A percentile compares a stretch with the other conserved stretches of the same genome.
Evolutionary conservation across 768 basidiomycete genomes (phyloP).

Genomic region (Pholiota conissans): DNA sequence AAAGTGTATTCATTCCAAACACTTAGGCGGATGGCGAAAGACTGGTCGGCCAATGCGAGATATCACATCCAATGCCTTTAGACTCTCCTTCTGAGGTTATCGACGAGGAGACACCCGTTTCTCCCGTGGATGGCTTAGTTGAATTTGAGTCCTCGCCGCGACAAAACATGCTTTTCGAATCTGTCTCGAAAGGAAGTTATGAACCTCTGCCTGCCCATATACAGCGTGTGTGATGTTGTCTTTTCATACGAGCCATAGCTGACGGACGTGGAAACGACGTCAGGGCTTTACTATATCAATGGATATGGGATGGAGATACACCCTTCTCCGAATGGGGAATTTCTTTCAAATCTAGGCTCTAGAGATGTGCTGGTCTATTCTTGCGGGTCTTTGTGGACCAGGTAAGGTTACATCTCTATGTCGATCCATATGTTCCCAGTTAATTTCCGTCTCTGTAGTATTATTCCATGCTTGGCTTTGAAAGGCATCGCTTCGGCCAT

Average conservation of each 20-base stretch:
- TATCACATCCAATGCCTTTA: constrained; percentile 75
- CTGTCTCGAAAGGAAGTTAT: constrained; percentile 50
- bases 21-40: constrained; percentile 68
- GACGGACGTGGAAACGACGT: constrained; percentile 6
- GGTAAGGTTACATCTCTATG: constrained; percentile 38
- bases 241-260: background rate
- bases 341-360: constrained; percentile 57
- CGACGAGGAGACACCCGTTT: constrained; percentile 36
- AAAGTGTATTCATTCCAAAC: constrained; percentile 8
- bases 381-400: constrained; percentile 94
- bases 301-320: constrained; percentile 91
- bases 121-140: constrained; percentile 56
- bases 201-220: constrained; percentile 63
- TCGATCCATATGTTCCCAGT: background rate
- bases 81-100: constrained; percentile 25
- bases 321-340: constrained; percentile 84
- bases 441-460: constrained; percentile 38
- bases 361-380: constrained; percentile 83
- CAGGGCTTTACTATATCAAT: constrained; percentile 87
- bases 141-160: constrained; percentile 39
- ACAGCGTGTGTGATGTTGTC: constrained; percentile 44
- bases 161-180: constrained; percentile 69
- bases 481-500: constrained; percentile 78
- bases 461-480: constrained; percentile 90
- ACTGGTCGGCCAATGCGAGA: constrained; percentile 91